A percentile compares a stretch with the other conserved stretches of the same genome.
Evolutionary conservation across 345 rosid species (phyloP).

Genomic region (Kandelia obovata): DNA sequence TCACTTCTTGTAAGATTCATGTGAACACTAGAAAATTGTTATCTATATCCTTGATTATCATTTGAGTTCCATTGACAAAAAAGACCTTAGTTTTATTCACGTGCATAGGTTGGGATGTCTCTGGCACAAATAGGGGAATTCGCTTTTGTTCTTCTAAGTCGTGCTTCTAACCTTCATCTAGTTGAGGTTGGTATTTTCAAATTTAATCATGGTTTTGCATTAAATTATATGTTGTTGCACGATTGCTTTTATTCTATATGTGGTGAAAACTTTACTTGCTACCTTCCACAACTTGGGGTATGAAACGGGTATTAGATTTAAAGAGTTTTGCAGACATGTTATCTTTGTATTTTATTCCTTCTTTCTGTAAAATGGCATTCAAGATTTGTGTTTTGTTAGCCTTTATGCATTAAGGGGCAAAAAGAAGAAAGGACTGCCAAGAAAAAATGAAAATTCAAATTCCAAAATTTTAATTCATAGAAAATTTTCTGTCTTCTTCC

Average conservation of each 20-base stretch:
- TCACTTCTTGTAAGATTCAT: conserved; percentile 64
- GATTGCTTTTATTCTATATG: no score
- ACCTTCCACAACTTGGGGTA: no score
- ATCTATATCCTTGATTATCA: not conserved
- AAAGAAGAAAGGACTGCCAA: not conserved
- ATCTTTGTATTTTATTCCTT: no score
- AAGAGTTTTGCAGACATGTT: no score
- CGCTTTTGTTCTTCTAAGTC: conserved; percentile 92
- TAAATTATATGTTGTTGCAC: no score
- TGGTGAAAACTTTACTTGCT: no score
- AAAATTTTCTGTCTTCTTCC: not conserved
- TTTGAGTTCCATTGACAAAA: not conserved
- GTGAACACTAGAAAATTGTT: not conserved
- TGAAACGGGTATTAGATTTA: no score
- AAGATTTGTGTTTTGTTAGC: no score
- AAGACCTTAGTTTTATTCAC: not conserved
- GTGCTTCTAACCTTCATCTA: conserved; percentile 28
- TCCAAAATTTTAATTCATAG: not conserved
- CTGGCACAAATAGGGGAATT: conserved; percentile 97
- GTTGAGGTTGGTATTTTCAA: conserved; percentile 38
- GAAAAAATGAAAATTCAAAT: not conserved
- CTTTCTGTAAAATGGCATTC: no score
- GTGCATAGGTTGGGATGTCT: conserved; percentile 80
- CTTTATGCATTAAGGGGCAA: not conserved
- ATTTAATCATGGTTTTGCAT: no score